These are phyloP conservation scores for Colletotrichum sp. DNA, from an alignment of 2,329 filamentous ascomycete genomes.

Conservation along the genomic window DNA sequence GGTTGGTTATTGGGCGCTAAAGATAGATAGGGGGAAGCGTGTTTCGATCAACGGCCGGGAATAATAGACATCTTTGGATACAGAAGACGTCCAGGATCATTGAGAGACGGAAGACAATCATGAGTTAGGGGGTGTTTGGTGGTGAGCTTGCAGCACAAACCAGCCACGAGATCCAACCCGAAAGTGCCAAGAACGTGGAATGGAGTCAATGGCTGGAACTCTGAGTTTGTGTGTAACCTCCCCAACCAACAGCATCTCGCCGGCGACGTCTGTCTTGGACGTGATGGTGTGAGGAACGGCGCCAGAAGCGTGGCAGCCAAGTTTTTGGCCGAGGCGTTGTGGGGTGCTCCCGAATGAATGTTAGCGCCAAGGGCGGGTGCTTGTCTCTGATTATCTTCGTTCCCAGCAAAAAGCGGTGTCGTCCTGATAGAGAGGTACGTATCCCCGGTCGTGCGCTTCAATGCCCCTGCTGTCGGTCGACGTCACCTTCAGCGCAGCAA, in stretches of 20 bases:
- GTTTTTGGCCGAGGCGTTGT: not conserved
- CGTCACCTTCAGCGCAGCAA: conserved; percentile 3
- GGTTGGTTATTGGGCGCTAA: not conserved
- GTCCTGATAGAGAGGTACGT: not conserved
- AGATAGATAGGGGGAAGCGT: not conserved
- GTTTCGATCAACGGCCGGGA: not conserved
- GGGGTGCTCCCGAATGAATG: not conserved
- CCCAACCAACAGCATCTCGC: not conserved
- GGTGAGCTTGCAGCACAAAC: not conserved
- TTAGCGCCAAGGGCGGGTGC: not conserved
- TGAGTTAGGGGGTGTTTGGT: not conserved
- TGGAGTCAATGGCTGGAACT: not conserved
- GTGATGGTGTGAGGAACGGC: not conserved
- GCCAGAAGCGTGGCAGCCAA: conserved; percentile 1
- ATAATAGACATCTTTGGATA: not conserved
- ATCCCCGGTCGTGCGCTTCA: not conserved
- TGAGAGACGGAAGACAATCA: not conserved
- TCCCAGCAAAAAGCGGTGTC: fast-evolving
- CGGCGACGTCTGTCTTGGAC: not conserved
- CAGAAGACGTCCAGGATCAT: not conserved
- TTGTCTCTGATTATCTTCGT: not conserved
- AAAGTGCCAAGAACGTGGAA: not conserved
- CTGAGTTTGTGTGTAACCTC: not conserved
- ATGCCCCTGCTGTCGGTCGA: conserved; percentile 2
- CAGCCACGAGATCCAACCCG: not conserved